Base-by-base conservation (phyloP, 306 rosid genomes). In the Hippophae gyantsensis region DNA sequence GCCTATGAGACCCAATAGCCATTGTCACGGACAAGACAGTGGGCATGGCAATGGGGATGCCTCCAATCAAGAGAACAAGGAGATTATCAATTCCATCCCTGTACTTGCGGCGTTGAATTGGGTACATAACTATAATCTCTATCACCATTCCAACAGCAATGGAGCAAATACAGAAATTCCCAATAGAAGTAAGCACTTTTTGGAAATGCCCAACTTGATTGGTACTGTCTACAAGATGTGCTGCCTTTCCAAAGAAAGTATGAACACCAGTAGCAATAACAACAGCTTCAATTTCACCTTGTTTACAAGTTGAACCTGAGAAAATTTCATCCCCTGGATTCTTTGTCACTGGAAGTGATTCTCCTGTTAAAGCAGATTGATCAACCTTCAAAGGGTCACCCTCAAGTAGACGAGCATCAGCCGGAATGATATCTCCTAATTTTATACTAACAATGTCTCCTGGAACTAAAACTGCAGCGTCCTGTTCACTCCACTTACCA, bases 171-270 rank as follows among this genome's bases (percentile, higher is more conserved):
- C 99, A 92, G 78, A 92, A 92, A 81, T 92, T 92, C 66, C 99
- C 99, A 72, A 92, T 92, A 27, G 99, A 74, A 0, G 94, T 78
- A 57, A 92, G 96, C 63, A 92, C 99, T 71, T 69, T 88, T 69
- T 92, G 99, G 84, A 92, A 92, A 73, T 92, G 99, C 12, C 99
- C 99, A 70, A 92, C 99, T 79, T 92, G 93, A 81, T 92, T 84
- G 46, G 99, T 92, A 63, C 93, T 92, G 68, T 92, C 99, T 45
- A 92, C 99, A 56, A 92, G 93, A 66, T 92, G 99, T 42, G 99
- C 99, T 38, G 99, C 99, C 83, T 92, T 92, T 52, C 99, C 99
- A 0, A 92, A 92, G 78, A 92, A 92, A 44, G 99, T 92, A 72
- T 92, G 99, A 42, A 92, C 99, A 44, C 99, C 99, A 8, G 99